Percentiles rank a stretch among this genome's conserved stretches.
phyloP scores from a whole-genome alignment of 1,284 basidiomycete species.

The Leccinum pachyderme region DNA sequence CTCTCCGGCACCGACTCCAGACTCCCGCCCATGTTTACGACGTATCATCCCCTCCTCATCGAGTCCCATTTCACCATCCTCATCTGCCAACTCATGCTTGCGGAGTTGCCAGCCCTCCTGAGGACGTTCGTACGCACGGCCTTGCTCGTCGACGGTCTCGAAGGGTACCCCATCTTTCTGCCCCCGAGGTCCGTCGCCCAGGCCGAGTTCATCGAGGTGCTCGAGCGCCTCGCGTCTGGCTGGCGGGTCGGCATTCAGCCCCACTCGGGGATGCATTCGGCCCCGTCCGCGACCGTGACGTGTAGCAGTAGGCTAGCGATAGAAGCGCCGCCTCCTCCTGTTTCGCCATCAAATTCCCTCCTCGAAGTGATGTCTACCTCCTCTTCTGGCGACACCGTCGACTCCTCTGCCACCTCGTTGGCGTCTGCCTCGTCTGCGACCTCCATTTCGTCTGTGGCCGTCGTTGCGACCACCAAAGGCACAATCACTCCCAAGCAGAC shows the following conservation, averaged over 20 bases:
- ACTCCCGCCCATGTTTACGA: slow-evolving; percentile 63
- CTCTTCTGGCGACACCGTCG: slow-evolving; percentile 24
- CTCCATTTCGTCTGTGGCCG: slow-evolving; percentile 19
- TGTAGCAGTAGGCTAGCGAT: slow-evolving; percentile 44
- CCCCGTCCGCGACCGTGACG: slow-evolving; percentile 35
- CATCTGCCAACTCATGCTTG: slow-evolving; percentile 69
- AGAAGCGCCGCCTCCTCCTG: slow-evolving; percentile 33
- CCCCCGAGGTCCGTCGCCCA: slow-evolving; percentile 82
- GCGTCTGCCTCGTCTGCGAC: slow-evolving; percentile 28
- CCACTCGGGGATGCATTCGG: slow-evolving; percentile 44
- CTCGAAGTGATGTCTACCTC: slow-evolving; percentile 25
- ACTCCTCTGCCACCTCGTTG: slow-evolving; percentile 12
- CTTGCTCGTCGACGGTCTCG: slow-evolving; percentile 69
- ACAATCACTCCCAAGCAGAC: slow-evolving; percentile 21
- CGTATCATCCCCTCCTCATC: slow-evolving; percentile 81
- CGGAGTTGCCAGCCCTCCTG: slow-evolving; percentile 61
- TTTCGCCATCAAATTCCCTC: slow-evolving; percentile 23
- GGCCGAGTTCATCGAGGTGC: slow-evolving; percentile 77
- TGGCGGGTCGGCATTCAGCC: slow-evolving; percentile 63
- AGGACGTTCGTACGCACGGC: slow-evolving; percentile 63
- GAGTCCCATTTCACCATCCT: slow-evolving; percentile 79
- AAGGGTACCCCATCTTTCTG: slow-evolving; percentile 81
- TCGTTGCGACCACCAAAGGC: neutral
- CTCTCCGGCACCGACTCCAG: slow-evolving; percentile 30
- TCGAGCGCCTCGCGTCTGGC: slow-evolving; percentile 71